A percentile compares a stretch with the other conserved stretches of the same genome.
These are phyloP conservation scores for Globisporangium parvum DNA, from an alignment of 352 stramenopile genomes.

Conservation along the genomic window DNA sequence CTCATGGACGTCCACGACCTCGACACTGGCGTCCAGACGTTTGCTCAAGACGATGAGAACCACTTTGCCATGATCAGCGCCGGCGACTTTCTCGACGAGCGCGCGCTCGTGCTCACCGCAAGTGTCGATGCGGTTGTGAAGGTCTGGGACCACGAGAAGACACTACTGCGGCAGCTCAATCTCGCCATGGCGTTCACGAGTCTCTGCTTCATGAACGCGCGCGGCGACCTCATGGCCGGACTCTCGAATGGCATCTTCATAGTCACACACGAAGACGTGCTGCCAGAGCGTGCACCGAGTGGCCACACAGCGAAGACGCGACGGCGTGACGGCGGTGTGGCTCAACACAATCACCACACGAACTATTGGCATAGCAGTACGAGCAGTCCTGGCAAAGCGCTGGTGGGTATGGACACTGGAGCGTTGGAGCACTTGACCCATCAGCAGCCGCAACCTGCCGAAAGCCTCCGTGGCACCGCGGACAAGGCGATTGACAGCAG, in stretches of 20 bases:
- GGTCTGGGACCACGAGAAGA: constrained; percentile 62
- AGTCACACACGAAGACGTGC: constrained; percentile 47
- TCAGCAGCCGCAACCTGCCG: no score
- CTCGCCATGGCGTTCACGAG: constrained; percentile 53
- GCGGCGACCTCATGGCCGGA: constrained; percentile 51
- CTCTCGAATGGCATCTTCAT: constrained; percentile 50
- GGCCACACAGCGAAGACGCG: not conserved
- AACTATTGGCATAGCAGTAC: not conserved
- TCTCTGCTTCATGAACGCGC: constrained; percentile 62
- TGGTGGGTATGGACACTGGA: no score
- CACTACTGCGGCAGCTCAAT: constrained; percentile 45
- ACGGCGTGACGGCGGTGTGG: not conserved
- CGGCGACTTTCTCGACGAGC: constrained; percentile 59
- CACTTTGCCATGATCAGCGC: constrained; percentile 56
- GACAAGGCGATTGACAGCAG: no score
- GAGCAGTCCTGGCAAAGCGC: no score
- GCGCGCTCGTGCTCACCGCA: constrained; percentile 40
- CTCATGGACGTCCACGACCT: constrained; percentile 38
- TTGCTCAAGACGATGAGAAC: constrained; percentile 32
- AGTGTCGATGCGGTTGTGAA: constrained; percentile 72
- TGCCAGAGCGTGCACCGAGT: constrained; percentile 24
- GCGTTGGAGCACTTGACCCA: no score
- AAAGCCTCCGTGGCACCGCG: no score
- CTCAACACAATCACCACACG: not conserved
- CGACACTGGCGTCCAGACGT: constrained; percentile 24